A percentile compares a stretch with the other conserved stretches of the same genome.
Conservation (phyloP, 2,329 filamentous ascomycete genomes). For the Tolypocladium album region DNA sequence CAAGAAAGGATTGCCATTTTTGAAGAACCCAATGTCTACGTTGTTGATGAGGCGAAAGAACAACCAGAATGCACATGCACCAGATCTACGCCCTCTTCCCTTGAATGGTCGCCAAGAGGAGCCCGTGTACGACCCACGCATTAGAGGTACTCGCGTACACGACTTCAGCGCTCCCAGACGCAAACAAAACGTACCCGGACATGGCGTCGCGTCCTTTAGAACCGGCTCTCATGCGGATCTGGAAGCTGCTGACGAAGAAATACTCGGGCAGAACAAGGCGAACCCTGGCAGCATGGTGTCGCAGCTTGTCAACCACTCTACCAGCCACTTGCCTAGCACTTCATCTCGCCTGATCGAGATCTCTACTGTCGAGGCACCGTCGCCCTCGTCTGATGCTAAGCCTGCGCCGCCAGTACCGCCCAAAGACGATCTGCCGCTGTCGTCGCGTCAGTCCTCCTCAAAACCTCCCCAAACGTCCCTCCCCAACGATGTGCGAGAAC, state of each 20-base stretch:
- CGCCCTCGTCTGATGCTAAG: slow-evolving; percentile 3
- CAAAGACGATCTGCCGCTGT: slow-evolving; percentile 20
- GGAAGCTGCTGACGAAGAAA: slow-evolving; percentile 8
- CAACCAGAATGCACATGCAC: slow-evolving; percentile 33
- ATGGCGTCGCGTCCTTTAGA: slow-evolving; percentile 7
- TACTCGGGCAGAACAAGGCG: not conserved
- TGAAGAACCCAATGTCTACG: slow-evolving; percentile 50
- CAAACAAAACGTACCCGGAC: slow-evolving; percentile 17
- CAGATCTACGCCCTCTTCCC: slow-evolving; percentile 31
- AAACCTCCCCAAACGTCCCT: slow-evolving; percentile 10
- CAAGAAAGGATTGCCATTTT: slow-evolving; percentile 44
- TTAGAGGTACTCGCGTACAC: slow-evolving; percentile 52
- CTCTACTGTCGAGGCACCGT: slow-evolving; percentile 2
- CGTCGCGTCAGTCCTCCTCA: slow-evolving; percentile 7
- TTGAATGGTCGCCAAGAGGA: slow-evolving; percentile 28
- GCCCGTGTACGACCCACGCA: slow-evolving; percentile 49
- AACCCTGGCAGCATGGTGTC: slow-evolving; percentile 10
- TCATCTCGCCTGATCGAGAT: slow-evolving; percentile 11
- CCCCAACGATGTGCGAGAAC: slow-evolving; percentile 8
- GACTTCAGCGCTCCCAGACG: slow-evolving; percentile 53
- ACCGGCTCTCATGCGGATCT: slow-evolving; percentile 6
- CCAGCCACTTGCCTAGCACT: slow-evolving; percentile 15
- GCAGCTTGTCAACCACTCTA: slow-evolving; percentile 12
- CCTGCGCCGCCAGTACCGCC: slow-evolving; percentile 26
- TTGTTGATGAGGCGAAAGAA: slow-evolving; percentile 46